These are phyloP conservation scores for Aquanectria penicillioides DNA, from an alignment of 2,329 filamentous ascomycete species.

Conservation along the genomic window DNA sequence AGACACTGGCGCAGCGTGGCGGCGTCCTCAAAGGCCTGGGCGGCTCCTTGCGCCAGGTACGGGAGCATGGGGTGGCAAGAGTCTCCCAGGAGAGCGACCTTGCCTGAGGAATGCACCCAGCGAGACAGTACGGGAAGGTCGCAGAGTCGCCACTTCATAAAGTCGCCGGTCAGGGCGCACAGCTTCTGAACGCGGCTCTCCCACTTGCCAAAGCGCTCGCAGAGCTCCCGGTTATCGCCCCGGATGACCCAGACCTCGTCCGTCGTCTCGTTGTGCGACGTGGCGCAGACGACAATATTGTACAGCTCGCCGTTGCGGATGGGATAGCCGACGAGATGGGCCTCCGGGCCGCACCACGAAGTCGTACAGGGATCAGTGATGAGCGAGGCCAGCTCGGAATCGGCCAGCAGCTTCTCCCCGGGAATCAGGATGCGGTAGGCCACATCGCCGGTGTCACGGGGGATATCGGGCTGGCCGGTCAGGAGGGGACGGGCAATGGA, in stretches of 20 bases:
- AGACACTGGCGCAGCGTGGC: slow-evolving; percentile 29
- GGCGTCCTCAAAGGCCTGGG: slow-evolving; percentile 55
- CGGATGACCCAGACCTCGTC: too few species aligned
- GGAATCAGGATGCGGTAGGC: slow-evolving; percentile 70
- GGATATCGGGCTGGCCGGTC: too few species aligned
- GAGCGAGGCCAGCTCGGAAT: slow-evolving; percentile 60
- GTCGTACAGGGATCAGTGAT: slow-evolving; percentile 62
- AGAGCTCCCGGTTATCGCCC: too few species aligned
- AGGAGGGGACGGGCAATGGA: too few species aligned
- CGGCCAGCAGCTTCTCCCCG: slow-evolving; percentile 57
- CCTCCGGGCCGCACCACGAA: slow-evolving; percentile 70
- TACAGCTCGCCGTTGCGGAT: slow-evolving; percentile 66
- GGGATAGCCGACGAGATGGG: slow-evolving; percentile 71
- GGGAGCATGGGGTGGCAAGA: slow-evolving; percentile 59
- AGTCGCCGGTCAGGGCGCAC: slow-evolving; percentile 47
- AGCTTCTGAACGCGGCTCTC: slow-evolving; percentile 48
- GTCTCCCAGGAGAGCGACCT: slow-evolving; percentile 36
- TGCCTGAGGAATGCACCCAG: slow-evolving; percentile 54
- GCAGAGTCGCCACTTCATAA: slow-evolving; percentile 59
- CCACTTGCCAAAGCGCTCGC: slow-evolving; percentile 48
- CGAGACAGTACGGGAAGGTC: slow-evolving; percentile 51
- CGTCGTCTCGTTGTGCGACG: too few species aligned
- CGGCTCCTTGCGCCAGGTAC: slow-evolving; percentile 57
- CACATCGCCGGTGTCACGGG: slow-evolving; percentile 71
- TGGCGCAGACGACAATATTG: slow-evolving; percentile 68